phyloP scores from a whole-genome alignment of 768 basidiomycete species.

The Stropharia rugosoannulata region DNA sequence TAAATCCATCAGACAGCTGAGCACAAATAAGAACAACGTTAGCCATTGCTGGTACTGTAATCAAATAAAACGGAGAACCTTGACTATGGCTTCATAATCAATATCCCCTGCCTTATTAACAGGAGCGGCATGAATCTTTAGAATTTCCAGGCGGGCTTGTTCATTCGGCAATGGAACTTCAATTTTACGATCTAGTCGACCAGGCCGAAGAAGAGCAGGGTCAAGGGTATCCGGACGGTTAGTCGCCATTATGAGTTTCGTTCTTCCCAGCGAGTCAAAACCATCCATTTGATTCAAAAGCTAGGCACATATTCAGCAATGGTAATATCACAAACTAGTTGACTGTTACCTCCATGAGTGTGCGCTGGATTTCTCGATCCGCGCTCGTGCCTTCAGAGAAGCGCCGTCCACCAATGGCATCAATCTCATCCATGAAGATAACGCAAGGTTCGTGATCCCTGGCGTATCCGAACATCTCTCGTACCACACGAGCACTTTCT shows the following conservation, averaged over 20 bases:
- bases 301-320: slow-evolving; percentile 37
- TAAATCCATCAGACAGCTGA: slow-evolving; percentile 87
- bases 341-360: slow-evolving; percentile 81
- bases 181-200: slow-evolving; percentile 95
- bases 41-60: slow-evolving; percentile 2
- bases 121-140: slow-evolving; percentile 94
- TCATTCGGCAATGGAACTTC: slow-evolving; percentile 98
- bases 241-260: slow-evolving; percentile 99
- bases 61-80: slow-evolving; percentile 43
- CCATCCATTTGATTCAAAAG: slow-evolving; percentile 99
- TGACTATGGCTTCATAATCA: slow-evolving; percentile 97
- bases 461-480: slow-evolving; percentile 99
- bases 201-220: slow-evolving; percentile 93
- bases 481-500: slow-evolving; percentile 91
- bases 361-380: slow-evolving; percentile 98
- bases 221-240: slow-evolving; percentile 98
- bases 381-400: slow-evolving; percentile 96
- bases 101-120: slow-evolving; percentile 96
- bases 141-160: slow-evolving; percentile 91
- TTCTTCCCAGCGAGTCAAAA: slow-evolving; percentile 93
- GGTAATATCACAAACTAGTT: neutral
- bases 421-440: slow-evolving; percentile 98
- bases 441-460: slow-evolving; percentile 97
- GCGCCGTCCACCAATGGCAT: slow-evolving; percentile 89
- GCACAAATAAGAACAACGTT: neutral